phyloP scores from a whole-genome alignment of 371 early-diverging fungal species.

The Rhizopus sp. region DNA sequence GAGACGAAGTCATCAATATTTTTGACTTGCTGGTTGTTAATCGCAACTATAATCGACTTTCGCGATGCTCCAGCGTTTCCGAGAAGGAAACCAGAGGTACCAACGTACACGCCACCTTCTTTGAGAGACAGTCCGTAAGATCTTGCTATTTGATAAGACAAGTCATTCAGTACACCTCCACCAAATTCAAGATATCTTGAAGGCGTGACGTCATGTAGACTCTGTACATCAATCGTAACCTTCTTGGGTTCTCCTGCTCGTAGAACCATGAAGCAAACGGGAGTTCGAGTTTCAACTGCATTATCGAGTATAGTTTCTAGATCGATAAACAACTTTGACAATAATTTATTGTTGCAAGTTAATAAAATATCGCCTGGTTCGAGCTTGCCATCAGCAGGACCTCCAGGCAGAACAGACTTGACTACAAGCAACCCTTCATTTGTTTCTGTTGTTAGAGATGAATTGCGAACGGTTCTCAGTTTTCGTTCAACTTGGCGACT shows the following conservation, averaged over 20 bases:
- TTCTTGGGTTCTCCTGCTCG: constrained; percentile 65
- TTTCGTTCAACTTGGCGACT: constrained; percentile 56
- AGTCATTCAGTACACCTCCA: constrained; percentile 79
- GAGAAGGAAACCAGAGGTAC: constrained; percentile 71
- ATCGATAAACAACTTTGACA: constrained; percentile 66
- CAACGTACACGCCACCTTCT: constrained; percentile 80
- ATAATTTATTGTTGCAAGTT: constrained; percentile 55
- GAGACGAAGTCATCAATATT: constrained; percentile 77
- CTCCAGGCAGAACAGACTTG: constrained; percentile 67
- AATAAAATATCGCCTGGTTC: constrained; percentile 79
- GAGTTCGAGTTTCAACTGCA: constrained; percentile 52
- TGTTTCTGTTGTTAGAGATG: constrained; percentile 43
- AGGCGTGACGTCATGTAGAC: constrained; percentile 78
- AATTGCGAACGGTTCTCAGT: constrained; percentile 57
- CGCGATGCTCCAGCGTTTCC: constrained; percentile 62
- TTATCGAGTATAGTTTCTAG: constrained; percentile 69
- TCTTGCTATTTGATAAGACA: constrained; percentile 87
- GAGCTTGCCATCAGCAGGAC: constrained; percentile 64
- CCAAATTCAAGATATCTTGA: constrained; percentile 80
- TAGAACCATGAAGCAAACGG: constrained; percentile 63
- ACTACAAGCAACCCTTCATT: constrained; percentile 73
- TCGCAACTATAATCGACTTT: constrained; percentile 61
- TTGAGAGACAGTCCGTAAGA: constrained; percentile 71
- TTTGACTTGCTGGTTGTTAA: constrained; percentile 72
- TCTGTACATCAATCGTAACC: constrained; percentile 65